phyloP scores from a whole-genome alignment of 495 filamentous ascomycete species.

The Annulohypoxylon bovei region DNA sequence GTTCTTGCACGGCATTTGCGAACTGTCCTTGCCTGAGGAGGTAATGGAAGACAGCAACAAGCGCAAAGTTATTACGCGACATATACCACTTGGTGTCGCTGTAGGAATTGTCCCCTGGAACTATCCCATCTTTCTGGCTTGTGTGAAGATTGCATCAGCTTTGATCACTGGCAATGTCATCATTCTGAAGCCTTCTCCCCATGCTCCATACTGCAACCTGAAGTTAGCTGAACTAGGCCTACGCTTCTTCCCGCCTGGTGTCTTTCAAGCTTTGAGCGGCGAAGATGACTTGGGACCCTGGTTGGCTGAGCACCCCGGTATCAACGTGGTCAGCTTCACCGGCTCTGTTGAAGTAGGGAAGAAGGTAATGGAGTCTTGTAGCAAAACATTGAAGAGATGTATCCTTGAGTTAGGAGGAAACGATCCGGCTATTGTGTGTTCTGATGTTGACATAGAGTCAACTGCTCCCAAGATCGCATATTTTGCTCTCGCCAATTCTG shows the following conservation, averaged over 20 bases:
- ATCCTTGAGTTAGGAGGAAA: slow-evolving; percentile 70
- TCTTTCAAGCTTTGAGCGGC: background rate
- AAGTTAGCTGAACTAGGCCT: slow-evolving; percentile 67
- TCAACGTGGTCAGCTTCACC: background rate
- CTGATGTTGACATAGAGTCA: slow-evolving; percentile 67
- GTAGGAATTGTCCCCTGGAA: too few species aligned
- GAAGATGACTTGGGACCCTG: background rate
- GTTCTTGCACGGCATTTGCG: too few species aligned
- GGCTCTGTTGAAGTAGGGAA: background rate
- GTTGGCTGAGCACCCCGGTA: background rate
- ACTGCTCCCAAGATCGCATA: slow-evolving; percentile 59
- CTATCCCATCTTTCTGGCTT: too few species aligned
- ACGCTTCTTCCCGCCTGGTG: slow-evolving; percentile 59
- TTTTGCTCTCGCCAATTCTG: slow-evolving; percentile 61
- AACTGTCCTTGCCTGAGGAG: too few species aligned
- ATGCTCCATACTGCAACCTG: slow-evolving; percentile 67
- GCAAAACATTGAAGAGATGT: slow-evolving; percentile 65
- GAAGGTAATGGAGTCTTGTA: slow-evolving; percentile 21
- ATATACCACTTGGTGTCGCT: too few species aligned
- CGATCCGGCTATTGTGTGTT: slow-evolving; percentile 65
- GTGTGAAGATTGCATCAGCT: background rate
- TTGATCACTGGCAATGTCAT: slow-evolving; percentile 21
- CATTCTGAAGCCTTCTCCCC: slow-evolving; percentile 65
- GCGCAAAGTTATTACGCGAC: too few species aligned
- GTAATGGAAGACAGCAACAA: too few species aligned